Conservation (phyloP, 169 alveolate genomes). For the Toxoplasma gondii region DNA sequence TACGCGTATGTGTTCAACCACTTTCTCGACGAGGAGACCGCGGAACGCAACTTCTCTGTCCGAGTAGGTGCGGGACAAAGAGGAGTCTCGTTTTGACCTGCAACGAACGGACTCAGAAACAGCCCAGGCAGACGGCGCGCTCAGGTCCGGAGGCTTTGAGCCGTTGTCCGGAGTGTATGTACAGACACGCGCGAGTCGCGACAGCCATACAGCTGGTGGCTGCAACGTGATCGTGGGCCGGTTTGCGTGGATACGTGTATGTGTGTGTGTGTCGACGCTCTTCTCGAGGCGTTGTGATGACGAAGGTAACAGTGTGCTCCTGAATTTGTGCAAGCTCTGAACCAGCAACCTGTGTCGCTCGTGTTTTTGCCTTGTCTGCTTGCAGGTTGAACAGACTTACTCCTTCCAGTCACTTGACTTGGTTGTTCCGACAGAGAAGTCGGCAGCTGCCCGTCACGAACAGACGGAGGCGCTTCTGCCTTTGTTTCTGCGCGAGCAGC, state of each 20-base stretch:
- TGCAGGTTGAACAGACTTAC: conserved; percentile 29
- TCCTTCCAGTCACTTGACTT: conserved; percentile 1
- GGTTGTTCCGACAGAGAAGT: not conserved
- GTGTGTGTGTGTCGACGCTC: no score
- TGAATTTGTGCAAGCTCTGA: no score
- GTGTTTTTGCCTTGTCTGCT: not conserved
- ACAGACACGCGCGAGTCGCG: no score
- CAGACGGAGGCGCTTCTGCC: not conserved
- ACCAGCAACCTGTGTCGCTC: no score
- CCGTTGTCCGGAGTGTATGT: no score
- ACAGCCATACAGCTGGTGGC: no score
- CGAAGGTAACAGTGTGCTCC: no score
- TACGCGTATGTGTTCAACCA: conserved; percentile 20
- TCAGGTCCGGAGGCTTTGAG: no score
- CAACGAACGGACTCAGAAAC: not conserved
- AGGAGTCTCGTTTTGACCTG: not conserved
- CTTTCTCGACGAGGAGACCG: not conserved
- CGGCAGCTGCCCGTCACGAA: not conserved
- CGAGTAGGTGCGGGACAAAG: not conserved
- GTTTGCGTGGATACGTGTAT: no score
- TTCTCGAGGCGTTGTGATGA: no score
- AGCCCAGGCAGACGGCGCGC: no score
- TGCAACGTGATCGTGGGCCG: no score
- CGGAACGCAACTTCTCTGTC: not conserved
- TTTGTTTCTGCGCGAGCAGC: conserved; percentile 20